A percentile compares a stretch with the other conserved stretches of the same genome.
phyloP scores from a whole-genome alignment of 495 filamentous ascomycete species.

The Penicillium argentinense region DNA sequence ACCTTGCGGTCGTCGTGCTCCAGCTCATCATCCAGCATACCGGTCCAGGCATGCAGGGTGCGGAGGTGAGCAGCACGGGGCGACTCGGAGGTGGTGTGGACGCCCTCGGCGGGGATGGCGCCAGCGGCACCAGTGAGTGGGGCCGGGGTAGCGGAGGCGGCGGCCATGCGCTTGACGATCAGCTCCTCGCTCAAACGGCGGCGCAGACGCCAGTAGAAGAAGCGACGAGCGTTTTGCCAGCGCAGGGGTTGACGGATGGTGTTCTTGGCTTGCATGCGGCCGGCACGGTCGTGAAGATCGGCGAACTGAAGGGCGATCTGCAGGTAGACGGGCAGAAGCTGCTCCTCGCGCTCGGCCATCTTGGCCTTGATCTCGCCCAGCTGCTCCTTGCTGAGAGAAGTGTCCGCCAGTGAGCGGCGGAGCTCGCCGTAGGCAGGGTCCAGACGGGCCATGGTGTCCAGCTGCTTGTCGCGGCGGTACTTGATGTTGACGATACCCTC shows the following conservation, averaged over 20 bases:
- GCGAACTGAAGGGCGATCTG: conserved; percentile 95
- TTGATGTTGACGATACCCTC: conserved; percentile 99
- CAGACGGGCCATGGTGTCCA: conserved; percentile 95
- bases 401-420: conserved; percentile 71
- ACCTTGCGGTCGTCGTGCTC: conserved; percentile 77
- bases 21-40: conserved; percentile 62
- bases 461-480: conserved; percentile 94
- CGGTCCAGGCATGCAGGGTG: conserved; percentile 76
- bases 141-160: conserved; percentile 43
- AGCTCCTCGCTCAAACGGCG: conserved; percentile 95
- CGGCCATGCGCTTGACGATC: conserved; percentile 82
- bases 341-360: conserved; percentile 84
- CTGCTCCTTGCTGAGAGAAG: conserved; percentile 68
- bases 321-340: conserved; percentile 85
- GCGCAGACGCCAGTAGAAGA: conserved; percentile 99
- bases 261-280: conserved; percentile 97
- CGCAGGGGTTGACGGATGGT: conserved; percentile 79
- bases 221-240: conserved; percentile 90
- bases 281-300: conserved; percentile 94
- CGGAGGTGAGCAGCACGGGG: conserved; percentile 62
- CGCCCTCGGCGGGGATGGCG: conserved; percentile 33
- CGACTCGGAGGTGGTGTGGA: conserved; percentile 34
- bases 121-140: conserved; percentile 27
- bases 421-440: conserved; percentile 81
- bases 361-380: conserved; percentile 75